Conservation (phyloP, 208 protist species). For the Wallacemonas collosoma region DNA sequence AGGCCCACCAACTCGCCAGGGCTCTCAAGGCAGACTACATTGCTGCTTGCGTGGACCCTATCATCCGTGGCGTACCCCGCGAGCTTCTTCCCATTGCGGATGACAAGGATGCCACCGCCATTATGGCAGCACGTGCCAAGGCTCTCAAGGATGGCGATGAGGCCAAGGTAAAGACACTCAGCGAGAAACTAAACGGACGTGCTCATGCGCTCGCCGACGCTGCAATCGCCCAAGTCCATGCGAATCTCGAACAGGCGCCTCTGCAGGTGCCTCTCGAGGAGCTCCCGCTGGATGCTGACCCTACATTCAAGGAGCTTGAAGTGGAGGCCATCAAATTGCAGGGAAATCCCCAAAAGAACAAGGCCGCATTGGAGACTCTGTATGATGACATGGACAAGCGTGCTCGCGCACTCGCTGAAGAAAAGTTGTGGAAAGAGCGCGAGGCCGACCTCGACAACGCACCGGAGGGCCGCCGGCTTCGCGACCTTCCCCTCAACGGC, state of each 20-base stretch:
- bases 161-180: constrained; percentile 15
- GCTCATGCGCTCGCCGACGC: constrained; percentile 33
- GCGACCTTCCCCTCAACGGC: constrained; percentile 43
- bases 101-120: constrained; percentile 31
- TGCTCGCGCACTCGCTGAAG: constrained; percentile 48
- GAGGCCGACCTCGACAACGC: constrained; percentile 35
- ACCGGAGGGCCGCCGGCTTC: constrained; percentile 43
- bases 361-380: constrained; percentile 22
- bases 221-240: constrained; percentile 20
- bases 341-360: constrained; percentile 36
- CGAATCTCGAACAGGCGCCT: constrained; percentile 28
- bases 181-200: constrained; percentile 34
- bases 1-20: constrained; percentile 40
- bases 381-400: constrained; percentile 45
- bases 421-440: constrained; percentile 42
- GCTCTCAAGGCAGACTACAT: constrained; percentile 37
- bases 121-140: constrained; percentile 30
- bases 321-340: constrained; percentile 28
- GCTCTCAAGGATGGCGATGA: constrained; percentile 21
- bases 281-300: constrained; percentile 48
- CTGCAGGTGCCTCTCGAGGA: constrained; percentile 35
- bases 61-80: constrained; percentile 44
- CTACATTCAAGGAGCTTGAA: constrained; percentile 35
- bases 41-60: constrained; percentile 30
- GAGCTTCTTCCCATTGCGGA: constrained; percentile 49